Evolutionary conservation across 352 stramenopile genomes (phyloP), one percentile per base, ranked within the genome.

Genomic region (Pythium guiyangense): DNA sequence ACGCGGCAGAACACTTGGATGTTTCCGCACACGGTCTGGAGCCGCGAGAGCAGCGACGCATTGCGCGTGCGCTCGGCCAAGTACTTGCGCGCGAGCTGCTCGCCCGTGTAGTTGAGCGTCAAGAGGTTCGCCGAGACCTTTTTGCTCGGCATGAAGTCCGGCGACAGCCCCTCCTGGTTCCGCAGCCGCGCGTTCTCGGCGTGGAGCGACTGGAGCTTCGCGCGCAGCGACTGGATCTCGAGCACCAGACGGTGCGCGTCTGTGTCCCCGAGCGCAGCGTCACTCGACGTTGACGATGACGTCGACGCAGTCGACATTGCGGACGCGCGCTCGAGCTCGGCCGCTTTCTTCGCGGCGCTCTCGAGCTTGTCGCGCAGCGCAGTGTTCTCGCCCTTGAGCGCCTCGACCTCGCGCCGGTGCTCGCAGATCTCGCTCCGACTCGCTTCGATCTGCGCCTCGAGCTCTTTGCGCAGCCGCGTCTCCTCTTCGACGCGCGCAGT

Each of bases 1-100:
- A 97, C 87, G 45, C 93, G 85, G 60, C 89, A 97, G 55, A 97
- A 95, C 6, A 98, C 93, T 67, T 96, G 89, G 52, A 98, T 98
- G 51, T 98, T 98, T 39, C 93, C 93, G 53, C 88, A 94, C 0
- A 98, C 74, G 22, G 83, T 93, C 62, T 94, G 85, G 14, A 94
- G 62, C 14, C 81, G 79, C 6, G 83, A 94, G 17, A 92, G 63
- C 26, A 94, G 62, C n/a, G 77, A 74, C 15, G 84, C 84, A 34
- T 92, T 94, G 8, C 84, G 78, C 2, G 75, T 86, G 42, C 82
- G 75, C 66, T 97, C 90, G 3, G 87, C 68, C 18, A 97, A 49
- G 40, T 96, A 92, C 62, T 97, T 96, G 34, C 89, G 80, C 0
- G 92, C 79, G 40, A 94, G 74, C 49, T 92, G 74, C 26, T 89